Evolutionary conservation across 148 eudicot genomes (phyloP), one percentile per base, ranked within the genome.

Genomic region (Heliosperma pusillum): DNA sequence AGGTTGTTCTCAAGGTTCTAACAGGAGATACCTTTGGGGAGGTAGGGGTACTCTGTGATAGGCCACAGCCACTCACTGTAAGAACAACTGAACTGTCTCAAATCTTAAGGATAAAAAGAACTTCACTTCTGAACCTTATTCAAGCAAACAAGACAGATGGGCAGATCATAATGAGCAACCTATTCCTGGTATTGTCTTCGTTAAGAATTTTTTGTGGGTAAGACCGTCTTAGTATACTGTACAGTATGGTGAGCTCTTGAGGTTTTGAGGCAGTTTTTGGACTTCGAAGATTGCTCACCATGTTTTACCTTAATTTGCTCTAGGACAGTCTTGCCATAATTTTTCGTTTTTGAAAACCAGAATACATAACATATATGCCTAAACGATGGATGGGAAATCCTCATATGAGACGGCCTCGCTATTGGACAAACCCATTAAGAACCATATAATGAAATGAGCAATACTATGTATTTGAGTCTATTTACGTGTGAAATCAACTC

Each of bases 21-120:
- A 71, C 89, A 75, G 97, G 93, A 71, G 98, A 92, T 8, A 72
- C 82, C 16, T 87, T 90, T 57, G 98, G 98, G 60, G 97, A 95
- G 62, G 84, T 90, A 52, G 97, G 93, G 19, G 89, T 88, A 74
- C 82, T 95, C 11, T 88, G 86, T 69, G 74, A 86, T 74, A 78
- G 83, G 74, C 91, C 90, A 55, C 96, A 95, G 74, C 91, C 92
- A 58, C 88, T 83, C 70, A 81, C 91, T 52, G 92, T 86, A 27
- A 86, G 93, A 30, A 95, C 98, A 7, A 83, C 86, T 29, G 91
- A 87, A 79, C 73, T 94, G 57, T 90, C 87, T 79, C 97, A 92
- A 70, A 81, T 92, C 58, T 60, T 92, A 79, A 33, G 96, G 80
- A 78, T 92, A 44, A 85, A 73, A 77, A 88, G 74, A 75, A 74